phyloP scores from a whole-genome alignment of 164 flowering plant species.

The Malania oleifera region DNA sequence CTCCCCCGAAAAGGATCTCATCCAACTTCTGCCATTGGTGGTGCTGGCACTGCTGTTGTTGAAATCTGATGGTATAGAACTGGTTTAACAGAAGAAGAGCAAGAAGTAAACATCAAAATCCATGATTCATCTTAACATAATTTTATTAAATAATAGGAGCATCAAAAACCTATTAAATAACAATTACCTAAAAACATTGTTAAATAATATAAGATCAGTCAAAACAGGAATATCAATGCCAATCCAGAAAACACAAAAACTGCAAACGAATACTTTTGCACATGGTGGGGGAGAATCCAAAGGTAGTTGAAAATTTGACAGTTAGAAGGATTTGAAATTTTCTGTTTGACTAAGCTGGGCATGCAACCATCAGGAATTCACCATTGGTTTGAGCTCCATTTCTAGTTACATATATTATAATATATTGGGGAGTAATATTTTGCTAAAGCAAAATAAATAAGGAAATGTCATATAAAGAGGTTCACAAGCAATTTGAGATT shows the following conservation, averaged over 20 bases:
- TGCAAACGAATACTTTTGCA: slow-evolving; percentile 19
- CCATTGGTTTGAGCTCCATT: not conserved
- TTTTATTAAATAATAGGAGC: too few species aligned
- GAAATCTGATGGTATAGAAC: slow-evolving; percentile 60
- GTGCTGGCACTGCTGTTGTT: slow-evolving; percentile 14
- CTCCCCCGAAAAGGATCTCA: slow-evolving; percentile 45
- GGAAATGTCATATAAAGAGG: too few species aligned
- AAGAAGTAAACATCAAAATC: not conserved
- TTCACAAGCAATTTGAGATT: too few species aligned
- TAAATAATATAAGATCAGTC: not conserved
- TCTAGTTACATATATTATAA: too few species aligned
- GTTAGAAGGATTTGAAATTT: slow-evolving; percentile 7
- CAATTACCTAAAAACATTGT: too few species aligned
- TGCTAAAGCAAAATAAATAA: too few species aligned
- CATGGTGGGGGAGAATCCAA: slow-evolving; percentile 38
- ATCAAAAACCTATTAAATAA: too few species aligned
- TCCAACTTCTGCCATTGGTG: slow-evolving; percentile 43
- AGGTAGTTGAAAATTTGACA: slow-evolving; percentile 11
- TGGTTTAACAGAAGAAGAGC: slow-evolving; percentile 18
- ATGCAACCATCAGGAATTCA: not conserved
- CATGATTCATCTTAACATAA: too few species aligned
- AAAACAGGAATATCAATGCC: not conserved
- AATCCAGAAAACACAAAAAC: too few species aligned
- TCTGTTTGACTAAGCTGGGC: slow-evolving; percentile 13
- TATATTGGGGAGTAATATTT: too few species aligned